Percentiles rank a stretch among this genome's conserved stretches.
These are phyloP conservation scores for Cornus suecica DNA, from an alignment of 148 eudicot species.

Conservation along the genomic window DNA sequence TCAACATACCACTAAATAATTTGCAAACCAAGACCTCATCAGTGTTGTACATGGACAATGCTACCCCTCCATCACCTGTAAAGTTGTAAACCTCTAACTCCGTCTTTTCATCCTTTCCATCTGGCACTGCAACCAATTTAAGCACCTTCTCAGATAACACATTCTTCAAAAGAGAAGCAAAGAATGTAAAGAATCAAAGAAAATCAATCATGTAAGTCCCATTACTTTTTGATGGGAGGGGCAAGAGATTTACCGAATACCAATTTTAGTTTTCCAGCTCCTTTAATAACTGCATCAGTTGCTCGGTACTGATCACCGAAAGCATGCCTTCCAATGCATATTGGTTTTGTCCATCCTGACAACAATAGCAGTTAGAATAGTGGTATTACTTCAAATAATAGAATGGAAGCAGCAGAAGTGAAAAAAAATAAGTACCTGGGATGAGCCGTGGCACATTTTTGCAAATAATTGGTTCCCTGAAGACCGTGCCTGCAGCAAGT, in stretches of 20 bases:
- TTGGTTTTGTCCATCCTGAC: conserved; percentile 68
- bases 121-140: conserved; percentile 45
- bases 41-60: conserved; percentile 73
- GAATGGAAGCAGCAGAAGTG: background rate
- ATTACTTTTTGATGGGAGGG: background rate
- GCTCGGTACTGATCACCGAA: conserved; percentile 80
- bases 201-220: background rate
- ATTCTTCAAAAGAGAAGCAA: background rate
- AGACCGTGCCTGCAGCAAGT: conserved; percentile 60
- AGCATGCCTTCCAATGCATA: conserved; percentile 83
- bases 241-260: conserved; percentile 50
- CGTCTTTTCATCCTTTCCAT: conserved; percentile 48
- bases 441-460: conserved; percentile 71
- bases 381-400: background rate
- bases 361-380: background rate
- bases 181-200: background rate
- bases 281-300: conserved; percentile 66
- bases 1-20: background rate
- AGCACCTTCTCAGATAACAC: conserved; percentile 2
- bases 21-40: conserved; percentile 48
- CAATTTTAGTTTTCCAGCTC: conserved; percentile 69
- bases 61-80: conserved; percentile 71
- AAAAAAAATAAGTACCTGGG: conserved; percentile 33
- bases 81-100: conserved; percentile 68
- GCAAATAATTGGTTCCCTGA: conserved; percentile 73